Evolutionary conservation across 768 basidiomycete species (phyloP).

Genomic region (Tulasnella sp.): DNA sequence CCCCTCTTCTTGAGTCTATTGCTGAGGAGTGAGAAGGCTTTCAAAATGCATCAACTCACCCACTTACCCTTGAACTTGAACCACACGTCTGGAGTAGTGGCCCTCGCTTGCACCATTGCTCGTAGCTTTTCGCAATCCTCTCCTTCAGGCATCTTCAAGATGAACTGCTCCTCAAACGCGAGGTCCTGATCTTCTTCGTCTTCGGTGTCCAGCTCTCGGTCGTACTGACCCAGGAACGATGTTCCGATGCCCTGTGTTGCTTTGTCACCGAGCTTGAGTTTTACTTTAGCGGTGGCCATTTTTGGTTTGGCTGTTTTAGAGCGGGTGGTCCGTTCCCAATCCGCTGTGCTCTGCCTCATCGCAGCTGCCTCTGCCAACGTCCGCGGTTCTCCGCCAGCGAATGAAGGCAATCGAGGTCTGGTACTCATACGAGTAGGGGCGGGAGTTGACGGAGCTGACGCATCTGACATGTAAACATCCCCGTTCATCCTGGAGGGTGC

Average conservation of each 20-base stretch:
- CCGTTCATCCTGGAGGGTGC: neutral
- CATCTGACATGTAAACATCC: neutral
- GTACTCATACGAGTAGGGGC: constrained; percentile 11
- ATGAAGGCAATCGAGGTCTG: constrained; percentile 3
- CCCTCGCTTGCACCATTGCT: constrained; percentile 71
- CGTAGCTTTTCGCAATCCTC: constrained; percentile 68
- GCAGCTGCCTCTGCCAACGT: constrained; percentile 6
- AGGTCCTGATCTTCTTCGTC: constrained; percentile 93
- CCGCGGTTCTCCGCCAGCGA: constrained; percentile 8
- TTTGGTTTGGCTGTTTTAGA: constrained; percentile 27
- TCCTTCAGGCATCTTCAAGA: constrained; percentile 77
- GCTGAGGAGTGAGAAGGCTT: neutral
- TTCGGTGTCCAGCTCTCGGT: constrained; percentile 89
- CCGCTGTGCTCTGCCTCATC: neutral
- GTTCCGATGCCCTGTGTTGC: constrained; percentile 72
- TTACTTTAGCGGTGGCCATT: constrained; percentile 56
- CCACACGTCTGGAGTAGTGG: constrained; percentile 77
- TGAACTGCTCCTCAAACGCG: constrained; percentile 94
- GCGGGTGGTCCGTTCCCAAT: constrained; percentile 21
- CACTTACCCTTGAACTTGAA: constrained; percentile 90
- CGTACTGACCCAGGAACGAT: constrained; percentile 85
- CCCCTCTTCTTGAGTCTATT: constrained; percentile 73
- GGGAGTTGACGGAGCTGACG: neutral
- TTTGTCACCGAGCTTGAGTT: constrained; percentile 79
- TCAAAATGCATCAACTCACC: neutral